Evolutionary conservation across 805 yeast species (phyloP).

Genomic region (Hanseniaspora clermontiae): DNA sequence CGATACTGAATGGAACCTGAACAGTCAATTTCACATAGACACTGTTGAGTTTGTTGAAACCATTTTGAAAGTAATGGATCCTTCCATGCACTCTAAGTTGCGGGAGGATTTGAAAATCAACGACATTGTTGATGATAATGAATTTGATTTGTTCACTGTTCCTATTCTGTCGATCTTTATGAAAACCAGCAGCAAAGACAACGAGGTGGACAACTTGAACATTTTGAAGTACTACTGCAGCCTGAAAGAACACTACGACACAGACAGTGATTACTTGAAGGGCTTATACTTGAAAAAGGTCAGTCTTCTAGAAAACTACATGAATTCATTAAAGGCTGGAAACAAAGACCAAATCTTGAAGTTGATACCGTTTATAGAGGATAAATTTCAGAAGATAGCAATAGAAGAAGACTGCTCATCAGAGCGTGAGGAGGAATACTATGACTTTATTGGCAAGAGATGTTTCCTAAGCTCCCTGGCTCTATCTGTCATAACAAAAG

Average conservation of each 20-base stretch:
- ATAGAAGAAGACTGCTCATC: neutral
- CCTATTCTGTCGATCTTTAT: neutral
- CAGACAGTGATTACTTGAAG: slow-evolving; percentile 2
- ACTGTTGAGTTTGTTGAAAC: slow-evolving; percentile 3
- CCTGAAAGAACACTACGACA: slow-evolving; percentile 1
- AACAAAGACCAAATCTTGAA: neutral
- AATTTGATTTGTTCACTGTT: neutral
- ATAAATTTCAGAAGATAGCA: neutral
- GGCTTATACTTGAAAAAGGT: slow-evolving; percentile 5
- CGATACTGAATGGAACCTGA: slow-evolving; percentile 5
- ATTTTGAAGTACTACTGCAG: neutral
- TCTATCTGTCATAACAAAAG: slow-evolving; percentile 5
- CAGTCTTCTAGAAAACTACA: neutral
- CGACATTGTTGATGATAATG: neutral
- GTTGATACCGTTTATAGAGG: neutral
- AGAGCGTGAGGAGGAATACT: neutral
- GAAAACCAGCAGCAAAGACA: neutral
- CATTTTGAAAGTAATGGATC: neutral
- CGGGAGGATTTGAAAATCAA: neutral
- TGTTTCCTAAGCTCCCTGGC: slow-evolving; percentile 4
- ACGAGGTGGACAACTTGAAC: neutral
- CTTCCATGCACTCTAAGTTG: neutral
- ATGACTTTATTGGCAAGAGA: slow-evolving; percentile 9
- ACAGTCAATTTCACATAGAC: slow-evolving; percentile 7
- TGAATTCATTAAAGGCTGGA: neutral